Evolutionary conservation across 495 filamentous ascomycete genomes (phyloP).

Genomic region (Daldinia childiae): DNA sequence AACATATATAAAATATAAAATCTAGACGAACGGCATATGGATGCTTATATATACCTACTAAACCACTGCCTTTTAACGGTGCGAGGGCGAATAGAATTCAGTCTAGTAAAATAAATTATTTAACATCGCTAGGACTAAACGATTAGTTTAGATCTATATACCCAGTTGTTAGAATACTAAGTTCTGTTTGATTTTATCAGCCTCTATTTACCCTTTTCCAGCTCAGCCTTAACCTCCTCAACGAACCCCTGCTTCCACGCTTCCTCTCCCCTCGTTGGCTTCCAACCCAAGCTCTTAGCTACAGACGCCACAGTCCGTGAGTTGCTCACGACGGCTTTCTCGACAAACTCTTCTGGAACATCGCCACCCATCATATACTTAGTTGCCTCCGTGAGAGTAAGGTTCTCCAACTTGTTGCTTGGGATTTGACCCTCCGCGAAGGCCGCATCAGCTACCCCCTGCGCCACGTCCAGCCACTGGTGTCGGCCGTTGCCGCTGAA

Average conservation of each 20-base stretch:
- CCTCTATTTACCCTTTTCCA: slow-evolving; percentile 11
- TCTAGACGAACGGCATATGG: too few species aligned
- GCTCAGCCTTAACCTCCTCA: slow-evolving; percentile 30
- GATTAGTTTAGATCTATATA: too few species aligned
- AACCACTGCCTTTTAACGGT: too few species aligned
- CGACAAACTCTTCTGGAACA: slow-evolving; percentile 37
- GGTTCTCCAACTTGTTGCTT: slow-evolving; percentile 41
- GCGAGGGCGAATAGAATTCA: too few species aligned
- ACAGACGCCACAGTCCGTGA: slow-evolving; percentile 45
- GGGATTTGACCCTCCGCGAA: slow-evolving; percentile 46
- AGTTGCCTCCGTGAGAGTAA: slow-evolving; percentile 51
- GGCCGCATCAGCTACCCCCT: slow-evolving; percentile 52
- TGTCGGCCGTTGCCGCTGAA: slow-evolving; percentile 56
- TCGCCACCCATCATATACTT: slow-evolving; percentile 34
- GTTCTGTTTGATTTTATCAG: not conserved
- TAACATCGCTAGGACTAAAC: too few species aligned
- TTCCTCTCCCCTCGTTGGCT: slow-evolving; percentile 47
- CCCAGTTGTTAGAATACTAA: too few species aligned
- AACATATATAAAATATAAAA: too few species aligned
- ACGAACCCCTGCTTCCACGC: slow-evolving; percentile 39
- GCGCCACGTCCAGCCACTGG: slow-evolving; percentile 51
- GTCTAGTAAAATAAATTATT: too few species aligned
- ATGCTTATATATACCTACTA: too few species aligned
- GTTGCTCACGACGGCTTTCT: slow-evolving; percentile 50
- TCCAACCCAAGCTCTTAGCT: slow-evolving; percentile 53